A percentile compares a stretch with the other conserved stretches of the same genome.
Evolutionary conservation across 345 rosid species (phyloP).

Genomic region (Eucalyptus pauciflora): DNA sequence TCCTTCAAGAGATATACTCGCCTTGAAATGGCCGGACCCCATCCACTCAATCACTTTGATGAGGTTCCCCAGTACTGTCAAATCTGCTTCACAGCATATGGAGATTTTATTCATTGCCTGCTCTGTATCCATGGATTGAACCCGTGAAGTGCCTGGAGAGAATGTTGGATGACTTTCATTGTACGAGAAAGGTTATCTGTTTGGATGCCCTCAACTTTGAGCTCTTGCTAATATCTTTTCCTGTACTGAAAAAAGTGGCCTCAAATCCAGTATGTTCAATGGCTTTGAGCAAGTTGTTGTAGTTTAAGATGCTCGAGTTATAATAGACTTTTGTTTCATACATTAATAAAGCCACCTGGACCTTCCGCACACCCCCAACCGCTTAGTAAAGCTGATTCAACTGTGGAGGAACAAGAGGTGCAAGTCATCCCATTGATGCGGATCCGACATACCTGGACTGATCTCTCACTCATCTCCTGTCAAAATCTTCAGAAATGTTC

Average conservation of each 20-base stretch:
- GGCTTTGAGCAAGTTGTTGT: slow-evolving; percentile 22
- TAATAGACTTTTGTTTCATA: slow-evolving; percentile 68
- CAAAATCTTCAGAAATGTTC: not conserved
- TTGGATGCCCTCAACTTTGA: slow-evolving; percentile 51
- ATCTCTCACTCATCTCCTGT: slow-evolving; percentile 31
- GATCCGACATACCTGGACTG: slow-evolving; percentile 47
- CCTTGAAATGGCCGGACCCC: slow-evolving; percentile 48
- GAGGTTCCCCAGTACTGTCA: slow-evolving; percentile 66
- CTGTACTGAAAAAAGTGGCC: slow-evolving; percentile 50
- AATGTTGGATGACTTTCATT: slow-evolving; percentile 27
- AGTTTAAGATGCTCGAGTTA: slow-evolving; percentile 32
- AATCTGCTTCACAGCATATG: slow-evolving; percentile 41
- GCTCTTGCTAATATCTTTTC: slow-evolving; percentile 57
- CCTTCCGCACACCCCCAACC: slow-evolving; percentile 46
- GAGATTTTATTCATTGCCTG: not conserved
- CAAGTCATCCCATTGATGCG: slow-evolving; percentile 72
- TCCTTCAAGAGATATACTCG: slow-evolving; percentile 44
- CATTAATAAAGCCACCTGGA: slow-evolving; percentile 65
- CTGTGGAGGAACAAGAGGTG: slow-evolving; percentile 63
- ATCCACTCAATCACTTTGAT: slow-evolving; percentile 59
- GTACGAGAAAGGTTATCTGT: slow-evolving; percentile 14
- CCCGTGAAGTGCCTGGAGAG: slow-evolving; percentile 67
- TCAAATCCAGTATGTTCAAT: slow-evolving; percentile 54
- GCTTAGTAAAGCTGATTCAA: slow-evolving; percentile 51
- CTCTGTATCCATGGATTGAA: slow-evolving; percentile 24